Evolutionary conservation across 2,329 filamentous ascomycete species (phyloP), one percentile per base, ranked within the genome.

Genomic region (Fusarium caatingaense): DNA sequence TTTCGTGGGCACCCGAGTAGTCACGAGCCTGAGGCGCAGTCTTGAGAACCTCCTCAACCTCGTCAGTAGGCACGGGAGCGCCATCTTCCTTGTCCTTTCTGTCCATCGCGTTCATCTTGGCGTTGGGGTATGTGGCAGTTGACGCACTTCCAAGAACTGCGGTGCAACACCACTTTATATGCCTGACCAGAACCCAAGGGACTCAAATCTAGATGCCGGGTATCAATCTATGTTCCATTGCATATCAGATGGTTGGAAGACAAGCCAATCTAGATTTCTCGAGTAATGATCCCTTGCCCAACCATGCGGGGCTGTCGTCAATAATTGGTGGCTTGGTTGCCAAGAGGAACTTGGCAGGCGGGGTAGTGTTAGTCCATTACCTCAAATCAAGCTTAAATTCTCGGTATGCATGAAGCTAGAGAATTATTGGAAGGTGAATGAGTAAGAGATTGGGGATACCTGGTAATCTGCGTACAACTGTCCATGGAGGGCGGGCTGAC

Each of bases 1-100:
- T 72, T 5, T 50, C 57, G 21, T 72, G 69, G 3, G 70, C 70
- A 0, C 70, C 70, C 32, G 69, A 71, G n/a, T 72, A 68, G 11
- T 72, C 69, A 11, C 56, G 60, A 3, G 49, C 40, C 11, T 54
- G 50, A 8, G 66, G 60, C 6, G 45, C 12, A 11, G 54, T 50
- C 13, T 68, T 56, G 15, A 67, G 56, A 23, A 49, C 15, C 16
- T 67, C 64, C 7, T 67, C 62, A 10, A 66, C 49, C 23, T 66
- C 56, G 15, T 58, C 65, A 5, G 53, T 44, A 10, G 41, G 56
- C 3, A 3, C 28, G 0, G 21, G 10, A 15, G 8, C 21, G 12
- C 47, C 48, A 27, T 8, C n/a, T 6, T 34, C 16, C 6, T 40
- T 25, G 16, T 34, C 34, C 3, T 48, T 63, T 16, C 16, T 23